Evolutionary conservation across 129 eudicot species (phyloP), one percentile per base, ranked within the genome.

Genomic region (Solidago caesia): DNA sequence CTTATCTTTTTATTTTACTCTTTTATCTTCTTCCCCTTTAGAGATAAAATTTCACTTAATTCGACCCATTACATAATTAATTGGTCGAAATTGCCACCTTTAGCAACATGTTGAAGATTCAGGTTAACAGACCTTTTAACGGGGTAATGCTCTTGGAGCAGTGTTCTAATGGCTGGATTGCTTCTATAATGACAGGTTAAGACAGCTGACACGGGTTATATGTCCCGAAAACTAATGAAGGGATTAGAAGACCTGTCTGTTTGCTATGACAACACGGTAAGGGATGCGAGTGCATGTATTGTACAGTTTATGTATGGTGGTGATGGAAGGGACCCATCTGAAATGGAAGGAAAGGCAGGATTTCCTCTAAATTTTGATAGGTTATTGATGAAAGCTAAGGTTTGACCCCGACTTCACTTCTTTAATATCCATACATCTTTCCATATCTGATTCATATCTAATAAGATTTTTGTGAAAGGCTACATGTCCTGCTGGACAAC

Each of bases 131-230:
- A 59, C 26, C 16, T 33, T 45, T 16, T 45, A 25, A 21, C 27
- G 61, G 74, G 52, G 62, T 7, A 26, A 14, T 75, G 21, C 39
- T 63, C 42, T 15, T 48, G 33, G 33, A 47, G 41, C 47, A 49
- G 7, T 47, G 4, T 46, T 2, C 4, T 46, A 9, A 9, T 9
- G 92, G n/a, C 56, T 77, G 73, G 56, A 21, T 11, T 78, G 63
- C 39, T 74, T 51, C 52, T 26, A 21, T 57, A 39, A 21, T 57
- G 79, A 73, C 91, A 92, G 98, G 98, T 94, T 67, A 94, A 94
- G 81, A 94, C 99, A 39, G 99, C 99, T 59, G 99, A 91, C 62
- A 94, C 99, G 0, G 97, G 99, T 55, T 94, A 94, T 79, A 91
- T 94, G 92, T 94, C 99, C 33, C 88, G 99, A 72, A 87, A 86